phyloP scores from a whole-genome alignment of 2,329 filamentous ascomycete genomes.

The Diaporthe destruens region DNA sequence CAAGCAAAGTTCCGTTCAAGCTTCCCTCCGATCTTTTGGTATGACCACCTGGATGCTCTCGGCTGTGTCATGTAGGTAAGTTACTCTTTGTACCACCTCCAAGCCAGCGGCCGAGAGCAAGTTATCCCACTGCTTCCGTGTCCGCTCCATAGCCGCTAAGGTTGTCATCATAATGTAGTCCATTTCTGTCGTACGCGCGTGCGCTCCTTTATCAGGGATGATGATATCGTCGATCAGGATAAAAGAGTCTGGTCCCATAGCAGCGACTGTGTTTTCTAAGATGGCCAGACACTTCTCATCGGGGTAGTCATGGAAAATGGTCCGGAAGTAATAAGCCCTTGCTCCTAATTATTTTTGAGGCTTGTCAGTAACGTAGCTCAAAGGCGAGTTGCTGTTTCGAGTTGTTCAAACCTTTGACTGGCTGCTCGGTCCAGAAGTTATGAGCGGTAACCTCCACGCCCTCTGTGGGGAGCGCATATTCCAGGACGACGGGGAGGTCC shows the following conservation, averaged over 20 bases:
- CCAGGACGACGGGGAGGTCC: slow-evolving; percentile 17
- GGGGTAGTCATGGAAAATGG: slow-evolving; percentile 52
- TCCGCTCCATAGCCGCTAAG: slow-evolving; percentile 51
- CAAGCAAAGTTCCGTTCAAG: too few species aligned
- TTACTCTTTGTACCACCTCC: slow-evolving; percentile 34
- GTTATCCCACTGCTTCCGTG: slow-evolving; percentile 50
- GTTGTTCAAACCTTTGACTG: slow-evolving; percentile 31
- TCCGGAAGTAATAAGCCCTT: slow-evolving; percentile 51
- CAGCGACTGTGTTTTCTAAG: slow-evolving; percentile 49
- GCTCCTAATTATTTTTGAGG: slow-evolving; percentile 42
- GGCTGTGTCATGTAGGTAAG: slow-evolving; percentile 34
- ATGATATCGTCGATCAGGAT: slow-evolving; percentile 57
- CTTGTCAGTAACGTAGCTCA: not conserved
- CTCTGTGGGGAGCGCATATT: slow-evolving; percentile 11
- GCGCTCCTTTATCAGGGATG: slow-evolving; percentile 51
- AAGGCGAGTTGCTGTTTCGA: too few species aligned
- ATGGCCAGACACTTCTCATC: slow-evolving; percentile 50
- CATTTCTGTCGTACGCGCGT: slow-evolving; percentile 47
- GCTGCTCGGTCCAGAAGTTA: slow-evolving; percentile 32
- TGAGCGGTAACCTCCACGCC: slow-evolving; percentile 33
- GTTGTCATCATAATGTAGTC: slow-evolving; percentile 54
- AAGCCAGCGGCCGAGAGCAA: slow-evolving; percentile 44
- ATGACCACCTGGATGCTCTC: slow-evolving; percentile 33
- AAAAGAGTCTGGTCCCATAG: slow-evolving; percentile 46
- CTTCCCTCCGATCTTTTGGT: not conserved